These are phyloP conservation scores for Alectoria sarmentosa DNA, from an alignment of 495 filamentous ascomycete genomes.

Conservation along the genomic window DNA sequence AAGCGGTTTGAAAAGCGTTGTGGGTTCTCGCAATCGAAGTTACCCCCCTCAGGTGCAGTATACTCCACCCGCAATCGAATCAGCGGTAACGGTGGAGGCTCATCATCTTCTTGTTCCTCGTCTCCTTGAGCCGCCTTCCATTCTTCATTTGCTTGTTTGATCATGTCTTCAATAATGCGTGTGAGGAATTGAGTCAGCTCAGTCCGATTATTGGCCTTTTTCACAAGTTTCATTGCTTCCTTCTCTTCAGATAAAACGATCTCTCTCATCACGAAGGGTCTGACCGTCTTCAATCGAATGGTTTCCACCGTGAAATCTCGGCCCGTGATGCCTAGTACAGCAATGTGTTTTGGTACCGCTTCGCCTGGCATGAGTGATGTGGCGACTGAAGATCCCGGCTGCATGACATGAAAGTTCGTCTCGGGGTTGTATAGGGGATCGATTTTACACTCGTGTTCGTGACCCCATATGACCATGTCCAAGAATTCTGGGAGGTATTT, in stretches of 20 bases:
- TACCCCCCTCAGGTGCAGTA: conserved; percentile 75
- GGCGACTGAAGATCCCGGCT: conserved; percentile 92
- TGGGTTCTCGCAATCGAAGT: conserved; percentile 89
- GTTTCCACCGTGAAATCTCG: conserved; percentile 75
- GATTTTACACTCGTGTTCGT: conserved; percentile 95
- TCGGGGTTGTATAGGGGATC: conserved; percentile 75
- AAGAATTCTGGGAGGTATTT: conserved; percentile 89
- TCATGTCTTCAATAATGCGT: conserved; percentile 72
- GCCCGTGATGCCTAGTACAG: conserved; percentile 76
- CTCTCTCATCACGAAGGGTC: conserved; percentile 85
- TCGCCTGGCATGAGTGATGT: conserved; percentile 89
- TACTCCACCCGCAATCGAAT: conserved; percentile 88
- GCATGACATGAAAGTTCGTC: conserved; percentile 90
- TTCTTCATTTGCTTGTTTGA: conserved; percentile 71
- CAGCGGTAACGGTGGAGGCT: conserved; percentile 63
- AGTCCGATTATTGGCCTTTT: conserved; percentile 72
- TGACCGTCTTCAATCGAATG: conserved; percentile 77
- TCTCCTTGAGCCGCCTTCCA: conserved; percentile 70
- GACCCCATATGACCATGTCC: conserved; percentile 91
- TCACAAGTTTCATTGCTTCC: conserved; percentile 67
- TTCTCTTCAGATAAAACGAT: conserved; percentile 70
- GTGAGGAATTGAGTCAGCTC: conserved; percentile 72
- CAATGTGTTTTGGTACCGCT: conserved; percentile 84
- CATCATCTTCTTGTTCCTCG: conserved; percentile 47
- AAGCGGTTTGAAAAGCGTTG: conserved; percentile 96